Conservation (phyloP, 2,329 filamentous ascomycete genomes). For the Hysterium pulicare region DNA sequence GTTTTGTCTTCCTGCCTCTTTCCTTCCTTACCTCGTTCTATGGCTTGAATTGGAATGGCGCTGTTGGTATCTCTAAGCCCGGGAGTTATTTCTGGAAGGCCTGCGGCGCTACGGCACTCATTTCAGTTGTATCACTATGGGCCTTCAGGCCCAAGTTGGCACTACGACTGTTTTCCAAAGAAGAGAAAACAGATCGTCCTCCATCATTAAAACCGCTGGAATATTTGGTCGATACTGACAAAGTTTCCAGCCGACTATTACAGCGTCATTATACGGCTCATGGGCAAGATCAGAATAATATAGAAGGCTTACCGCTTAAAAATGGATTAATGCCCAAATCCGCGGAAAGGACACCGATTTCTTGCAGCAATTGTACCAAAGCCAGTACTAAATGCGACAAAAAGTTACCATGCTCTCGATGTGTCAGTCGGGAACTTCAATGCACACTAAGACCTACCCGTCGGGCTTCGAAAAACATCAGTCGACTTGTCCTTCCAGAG, state of each 20-base stretch:
- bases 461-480: constrained; percentile 43
- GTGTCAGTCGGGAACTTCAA: constrained; percentile 47
- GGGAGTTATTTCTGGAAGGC: no score
- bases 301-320: constrained; percentile 46
- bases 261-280: constrained; percentile 53
- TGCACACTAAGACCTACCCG: constrained; percentile 49
- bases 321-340: constrained; percentile 52
- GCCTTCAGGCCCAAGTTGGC: no score
- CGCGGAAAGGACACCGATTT: constrained; percentile 50
- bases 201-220: not conserved
- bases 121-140: no score
- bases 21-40: no score
- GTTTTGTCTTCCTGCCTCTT: no score
- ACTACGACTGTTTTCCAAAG: no score
- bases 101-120: no score
- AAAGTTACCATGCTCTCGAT: constrained; percentile 53
- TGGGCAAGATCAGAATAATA: constrained; percentile 48
- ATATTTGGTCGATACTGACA: constrained; percentile 12
- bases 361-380: constrained; percentile 53
- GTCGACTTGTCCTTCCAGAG: constrained; percentile 22
- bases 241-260: constrained; percentile 44
- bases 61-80: no score
- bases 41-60: no score
- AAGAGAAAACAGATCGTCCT: no score
- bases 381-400: constrained; percentile 55